Base-by-base conservation (phyloP, 805 yeast genomes). In the Helenozyma rhizophorensis region DNA sequence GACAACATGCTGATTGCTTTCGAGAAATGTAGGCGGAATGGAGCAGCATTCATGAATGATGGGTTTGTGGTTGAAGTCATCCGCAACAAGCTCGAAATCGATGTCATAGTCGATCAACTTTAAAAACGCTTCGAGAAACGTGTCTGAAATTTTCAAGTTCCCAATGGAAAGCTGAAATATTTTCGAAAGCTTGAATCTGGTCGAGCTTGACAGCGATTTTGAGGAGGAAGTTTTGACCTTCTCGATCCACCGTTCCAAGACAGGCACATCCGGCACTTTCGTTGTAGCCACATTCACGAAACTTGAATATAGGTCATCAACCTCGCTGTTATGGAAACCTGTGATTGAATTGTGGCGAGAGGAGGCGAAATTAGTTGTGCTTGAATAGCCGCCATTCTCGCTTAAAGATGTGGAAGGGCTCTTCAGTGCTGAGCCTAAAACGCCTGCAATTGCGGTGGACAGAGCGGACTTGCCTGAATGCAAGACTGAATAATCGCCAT, bases 291-390 rank as follows among this genome's bases (percentile, higher is more conserved):
- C 67, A 40, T 70, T 70, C 38, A 78, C 73, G 50, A 83, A 83
- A 53, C 83, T 85, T 8, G 80, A 67, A 54, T 81, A 83, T 21
- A 84, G 56, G 43, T 80, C 87, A 57, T 84, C 93, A 16, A 77
- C 72, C 35, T 74, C 79, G 27, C 56, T 54, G 40, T 70, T 71
- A 25, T 66, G 47, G 19, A 51, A 35, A 1, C 44, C 39, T 4
- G 49, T 24, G n/a, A 45, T 32, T 12, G 54, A 52, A 32, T 37
- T 39, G 16, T 39, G 39, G 21, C 50, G 42, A 6, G 39, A 29
- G 4, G 38, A 14, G 12, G 28, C 33, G 32, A 40, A 45, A 12
- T 30, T 31, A 11, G 31, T 33, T n/a, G 30, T 11, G 9, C 15
- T 23, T 14, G 21, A 12, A 12, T 26, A 24, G 13, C 17, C 12